Percentiles rank a stretch among this genome's conserved stretches.
Conservation (phyloP, 169 alveolate genomes). For the Eimeria falciformis region DNA sequence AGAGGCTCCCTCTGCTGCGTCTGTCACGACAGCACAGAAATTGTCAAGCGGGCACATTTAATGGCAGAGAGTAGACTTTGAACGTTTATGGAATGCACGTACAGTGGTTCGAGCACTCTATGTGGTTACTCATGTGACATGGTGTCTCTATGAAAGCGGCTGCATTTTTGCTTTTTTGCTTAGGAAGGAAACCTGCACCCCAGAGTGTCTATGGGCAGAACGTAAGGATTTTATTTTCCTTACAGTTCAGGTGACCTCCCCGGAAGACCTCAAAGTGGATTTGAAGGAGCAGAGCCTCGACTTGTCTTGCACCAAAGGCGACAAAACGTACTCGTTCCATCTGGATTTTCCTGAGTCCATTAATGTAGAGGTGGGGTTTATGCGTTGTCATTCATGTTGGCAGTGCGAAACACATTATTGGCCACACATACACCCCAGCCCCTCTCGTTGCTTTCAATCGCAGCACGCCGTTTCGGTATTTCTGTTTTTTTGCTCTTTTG, state of each 20-base stretch:
- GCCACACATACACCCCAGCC: too few species aligned
- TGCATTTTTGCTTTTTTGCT: neutral
- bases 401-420: neutral
- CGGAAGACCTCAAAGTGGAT: slow-evolving; percentile 62
- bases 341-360: slow-evolving; percentile 71
- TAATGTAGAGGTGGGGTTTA: slow-evolving; percentile 69
- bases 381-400: neutral
- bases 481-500: neutral
- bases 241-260: slow-evolving; percentile 57
- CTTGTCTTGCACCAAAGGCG: slow-evolving; percentile 48
- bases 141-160: too few species aligned
- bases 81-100: too few species aligned
- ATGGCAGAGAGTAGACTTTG: too few species aligned
- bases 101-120: too few species aligned
- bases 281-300: slow-evolving; percentile 53
- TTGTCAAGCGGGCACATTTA: too few species aligned
- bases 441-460: too few species aligned
- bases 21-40: too few species aligned
- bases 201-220: slow-evolving; percentile 77
- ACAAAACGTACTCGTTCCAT: slow-evolving; percentile 53
- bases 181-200: slow-evolving; percentile 51
- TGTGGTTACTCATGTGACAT: too few species aligned
- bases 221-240: slow-evolving; percentile 69
- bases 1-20: too few species aligned
- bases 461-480: too few species aligned